Base-by-base conservation (phyloP, 1,284 basidiomycete species). In the Veloporphyrellus conicus region DNA sequence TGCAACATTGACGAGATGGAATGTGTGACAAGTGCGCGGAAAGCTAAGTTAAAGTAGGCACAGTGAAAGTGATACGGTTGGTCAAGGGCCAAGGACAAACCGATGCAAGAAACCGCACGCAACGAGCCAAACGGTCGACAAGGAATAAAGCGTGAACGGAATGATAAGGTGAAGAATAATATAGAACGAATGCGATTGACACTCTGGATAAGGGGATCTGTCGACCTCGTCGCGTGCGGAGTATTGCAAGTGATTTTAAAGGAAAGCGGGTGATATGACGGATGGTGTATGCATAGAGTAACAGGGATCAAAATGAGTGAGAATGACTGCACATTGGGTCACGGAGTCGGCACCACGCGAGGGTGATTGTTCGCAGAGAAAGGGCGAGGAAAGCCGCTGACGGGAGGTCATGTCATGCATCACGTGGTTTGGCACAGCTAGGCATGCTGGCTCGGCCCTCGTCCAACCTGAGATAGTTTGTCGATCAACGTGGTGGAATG, bases 161-260 rank as follows among this genome's bases (percentile, higher is more conserved):
- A 67, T 67, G 71, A 83, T 83, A 84, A 82, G 77, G 71, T 83
- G 79, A 83, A 78, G 75, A 84, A 87, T 86, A 85, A 87, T 76
- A 77, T 80, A 79, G 71, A 77, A 76, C 68, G 71, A 73, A 72
- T 71, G 71, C 72, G 68, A 70, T 60, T 57, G 61, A 56, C 55
- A 60, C 54, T n/a, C n/a, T 54, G 62, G 59, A 65, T 64, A 46
- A 53, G 62, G 54, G 54, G 55, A 64, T 57, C 59, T 66, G 70
- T 69, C 69, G 68, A 68, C 70, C 69, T 71, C 69, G 68, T 71
- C 70, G 68, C 69, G 67, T 67, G 67, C 47, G 52, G 57, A 58
- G 58, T 57, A 41, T 55, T 61, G 61, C 66, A 53, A 56, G 60
- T 63, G 57, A 59, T 68, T 64, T 68, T 68, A 68, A 64, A 42